Conservation (phyloP, 2,329 filamentous ascomycete species). For the Fusarium circinatum region DNA sequence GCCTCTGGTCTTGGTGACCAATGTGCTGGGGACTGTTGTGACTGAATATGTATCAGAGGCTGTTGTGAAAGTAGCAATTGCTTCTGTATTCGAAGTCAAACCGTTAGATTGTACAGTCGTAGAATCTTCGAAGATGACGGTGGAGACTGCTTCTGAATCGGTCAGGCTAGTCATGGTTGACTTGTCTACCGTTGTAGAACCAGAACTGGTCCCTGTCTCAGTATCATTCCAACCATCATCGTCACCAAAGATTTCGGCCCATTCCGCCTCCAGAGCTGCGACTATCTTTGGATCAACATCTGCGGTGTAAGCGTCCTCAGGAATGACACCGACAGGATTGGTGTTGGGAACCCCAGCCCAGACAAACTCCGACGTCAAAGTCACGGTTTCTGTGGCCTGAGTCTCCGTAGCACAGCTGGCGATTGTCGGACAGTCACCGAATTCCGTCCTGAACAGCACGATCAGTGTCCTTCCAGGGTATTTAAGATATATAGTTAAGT, state of each 20-base stretch:
- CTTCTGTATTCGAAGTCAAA: neutral
- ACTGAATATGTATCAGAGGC: neutral
- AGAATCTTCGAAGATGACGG: neutral
- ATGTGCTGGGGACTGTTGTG: neutral
- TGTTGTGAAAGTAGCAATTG: neutral
- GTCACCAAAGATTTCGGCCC: neutral
- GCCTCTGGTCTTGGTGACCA: neutral
- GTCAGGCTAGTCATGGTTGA: neutral
- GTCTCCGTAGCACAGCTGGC: neutral
- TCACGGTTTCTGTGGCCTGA: neutral
- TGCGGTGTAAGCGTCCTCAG: fast-evolving
- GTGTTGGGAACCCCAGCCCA: neutral
- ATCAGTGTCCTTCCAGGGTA: neutral
- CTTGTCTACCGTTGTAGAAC: neutral
- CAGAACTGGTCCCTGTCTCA: neutral
- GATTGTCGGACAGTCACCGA: neutral
- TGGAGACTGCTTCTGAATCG: neutral
- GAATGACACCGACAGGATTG: fast-evolving
- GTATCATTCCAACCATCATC: neutral
- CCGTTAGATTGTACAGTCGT: neutral
- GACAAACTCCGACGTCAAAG: fast-evolving
- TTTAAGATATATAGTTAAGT: neutral
- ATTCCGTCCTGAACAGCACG: neutral
- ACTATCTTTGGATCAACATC: neutral
- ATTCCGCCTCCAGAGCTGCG: neutral